Evolutionary conservation across 1,284 basidiomycete species (phyloP).

Genomic region (Phylloboletellus chloephorus): DNA sequence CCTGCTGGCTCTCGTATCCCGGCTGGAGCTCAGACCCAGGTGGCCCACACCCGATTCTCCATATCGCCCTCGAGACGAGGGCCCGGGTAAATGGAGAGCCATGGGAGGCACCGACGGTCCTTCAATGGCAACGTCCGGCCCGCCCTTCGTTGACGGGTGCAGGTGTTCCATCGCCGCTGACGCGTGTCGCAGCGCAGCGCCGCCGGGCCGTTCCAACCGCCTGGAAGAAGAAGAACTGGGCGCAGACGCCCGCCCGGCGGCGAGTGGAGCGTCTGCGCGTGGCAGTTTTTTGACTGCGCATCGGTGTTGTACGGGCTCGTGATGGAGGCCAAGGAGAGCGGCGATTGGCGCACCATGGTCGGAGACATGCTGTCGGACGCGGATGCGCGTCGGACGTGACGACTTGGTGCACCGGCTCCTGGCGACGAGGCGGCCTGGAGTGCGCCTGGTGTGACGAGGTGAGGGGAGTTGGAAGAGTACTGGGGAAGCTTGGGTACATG

Average conservation of each 20-base stretch:
- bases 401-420: slow-evolving; percentile 17
- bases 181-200: slow-evolving; percentile 20
- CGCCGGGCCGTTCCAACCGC: slow-evolving; percentile 32
- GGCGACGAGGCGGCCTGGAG: slow-evolving; percentile 15
- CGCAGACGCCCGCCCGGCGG: slow-evolving; percentile 54
- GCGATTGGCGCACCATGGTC: slow-evolving; percentile 29
- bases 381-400: slow-evolving; percentile 28
- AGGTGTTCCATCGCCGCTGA: slow-evolving; percentile 21
- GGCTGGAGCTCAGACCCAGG: slow-evolving; percentile 17
- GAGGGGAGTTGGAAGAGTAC: slow-evolving; percentile 29
- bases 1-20: slow-evolving; percentile 26
- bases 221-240: slow-evolving; percentile 27
- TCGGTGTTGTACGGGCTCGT: slow-evolving; percentile 33
- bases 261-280: slow-evolving; percentile 46
- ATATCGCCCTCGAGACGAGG: slow-evolving; percentile 27
- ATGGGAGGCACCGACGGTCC: slow-evolving; percentile 24
- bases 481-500: slow-evolving; percentile 21
- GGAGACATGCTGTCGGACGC: slow-evolving; percentile 29
- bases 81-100: slow-evolving; percentile 26
- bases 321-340: slow-evolving; percentile 30
- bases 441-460: slow-evolving; percentile 20
- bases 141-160: slow-evolving; percentile 18
- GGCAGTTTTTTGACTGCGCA: slow-evolving; percentile 46
- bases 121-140: slow-evolving; percentile 30
- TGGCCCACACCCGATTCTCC: slow-evolving; percentile 21